These are phyloP conservation scores for Penium margaritaceum DNA, from an alignment of 139 green algal genomes.

Conservation along the genomic window DNA sequence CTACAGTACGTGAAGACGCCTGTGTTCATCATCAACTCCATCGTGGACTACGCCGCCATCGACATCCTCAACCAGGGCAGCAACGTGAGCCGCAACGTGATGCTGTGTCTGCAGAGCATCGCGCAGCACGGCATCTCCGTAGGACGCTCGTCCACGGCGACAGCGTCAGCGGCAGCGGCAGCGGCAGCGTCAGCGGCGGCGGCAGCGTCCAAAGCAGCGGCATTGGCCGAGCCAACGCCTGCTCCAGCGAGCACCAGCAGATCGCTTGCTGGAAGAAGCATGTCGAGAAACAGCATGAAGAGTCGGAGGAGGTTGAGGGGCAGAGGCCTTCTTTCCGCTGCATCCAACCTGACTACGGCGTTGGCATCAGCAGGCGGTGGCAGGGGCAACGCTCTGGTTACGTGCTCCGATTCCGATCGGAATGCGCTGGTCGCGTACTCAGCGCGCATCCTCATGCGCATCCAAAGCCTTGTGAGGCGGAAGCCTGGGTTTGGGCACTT, in stretches of 20 bases:
- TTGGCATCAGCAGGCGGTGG: too few relatives aligned
- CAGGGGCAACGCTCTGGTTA: too few relatives aligned
- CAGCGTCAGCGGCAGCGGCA: not conserved
- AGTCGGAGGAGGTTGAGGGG: too few relatives aligned
- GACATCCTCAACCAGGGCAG: slow-evolving; percentile 11
- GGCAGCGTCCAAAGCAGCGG: too few relatives aligned
- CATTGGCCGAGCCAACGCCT: too few relatives aligned
- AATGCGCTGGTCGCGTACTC: not conserved
- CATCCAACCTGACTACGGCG: not conserved
- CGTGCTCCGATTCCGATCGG: not conserved
- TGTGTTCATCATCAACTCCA: slow-evolving; percentile 9
- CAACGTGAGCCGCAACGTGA: not conserved
- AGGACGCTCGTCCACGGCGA: not conserved
- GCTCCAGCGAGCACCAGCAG: not conserved
- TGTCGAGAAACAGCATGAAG: too few relatives aligned
- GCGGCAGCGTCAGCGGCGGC: not conserved
- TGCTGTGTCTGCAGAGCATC: not conserved
- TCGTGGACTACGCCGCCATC: slow-evolving; percentile 5
- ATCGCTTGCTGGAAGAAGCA: too few relatives aligned
- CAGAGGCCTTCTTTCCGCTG: too few relatives aligned
- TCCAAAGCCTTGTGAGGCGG: slow-evolving; percentile 6
- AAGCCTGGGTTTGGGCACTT: not conserved
- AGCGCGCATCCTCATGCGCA: slow-evolving; percentile 1
- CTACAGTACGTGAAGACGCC: slow-evolving; percentile 2
- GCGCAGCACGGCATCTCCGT: not conserved